Percentiles rank a stretch among this genome's conserved stretches.
phyloP scores from a whole-genome alignment of 768 basidiomycete species.

The Suillus variegatus region DNA sequence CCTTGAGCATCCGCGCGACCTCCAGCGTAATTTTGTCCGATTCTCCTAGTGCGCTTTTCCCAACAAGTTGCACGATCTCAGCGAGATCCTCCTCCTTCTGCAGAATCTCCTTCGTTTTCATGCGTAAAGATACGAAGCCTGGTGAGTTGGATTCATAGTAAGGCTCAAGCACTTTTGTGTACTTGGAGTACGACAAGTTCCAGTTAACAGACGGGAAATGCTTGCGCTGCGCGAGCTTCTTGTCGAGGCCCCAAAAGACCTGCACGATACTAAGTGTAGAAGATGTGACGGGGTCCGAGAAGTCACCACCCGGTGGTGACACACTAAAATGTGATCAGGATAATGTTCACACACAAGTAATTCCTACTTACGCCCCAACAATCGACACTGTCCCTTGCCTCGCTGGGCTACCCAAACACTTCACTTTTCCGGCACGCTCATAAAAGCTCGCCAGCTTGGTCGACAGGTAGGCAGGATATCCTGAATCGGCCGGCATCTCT shows the following conservation, averaged over 20 bases:
- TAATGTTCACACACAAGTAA: background rate
- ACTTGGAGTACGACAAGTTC: constrained; percentile 99
- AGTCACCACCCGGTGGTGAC: constrained; percentile 98
- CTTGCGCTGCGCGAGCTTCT: constrained; percentile 97
- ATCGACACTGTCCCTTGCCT: constrained; percentile 95
- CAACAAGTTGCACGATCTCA: constrained; percentile 99
- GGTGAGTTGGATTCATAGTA: constrained; percentile 90
- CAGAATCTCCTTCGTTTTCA: constrained; percentile 92
- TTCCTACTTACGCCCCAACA: constrained; percentile 87
- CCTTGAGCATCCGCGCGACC: constrained; percentile 96
- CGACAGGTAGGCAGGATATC: constrained; percentile 95
- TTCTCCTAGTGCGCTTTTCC: constrained; percentile 96
- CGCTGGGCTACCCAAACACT: constrained; percentile 84
- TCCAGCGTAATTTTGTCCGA: constrained; percentile 98
- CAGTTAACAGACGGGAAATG: constrained; percentile 99
- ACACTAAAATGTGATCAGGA: constrained; percentile 56
- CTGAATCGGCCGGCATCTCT: constrained; percentile 99
- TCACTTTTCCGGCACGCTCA: constrained; percentile 96
- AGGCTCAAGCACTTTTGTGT: constrained; percentile 89
- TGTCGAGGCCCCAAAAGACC: constrained; percentile 99
- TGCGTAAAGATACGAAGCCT: constrained; percentile 93
- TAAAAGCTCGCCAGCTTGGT: constrained; percentile 98
- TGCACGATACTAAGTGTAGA: constrained; percentile 98
- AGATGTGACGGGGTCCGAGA: constrained; percentile 97
- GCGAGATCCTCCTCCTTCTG: constrained; percentile 99